Conservation (phyloP, 768 basidiomycete species). For the Fomitopsis pulvina region DNA sequence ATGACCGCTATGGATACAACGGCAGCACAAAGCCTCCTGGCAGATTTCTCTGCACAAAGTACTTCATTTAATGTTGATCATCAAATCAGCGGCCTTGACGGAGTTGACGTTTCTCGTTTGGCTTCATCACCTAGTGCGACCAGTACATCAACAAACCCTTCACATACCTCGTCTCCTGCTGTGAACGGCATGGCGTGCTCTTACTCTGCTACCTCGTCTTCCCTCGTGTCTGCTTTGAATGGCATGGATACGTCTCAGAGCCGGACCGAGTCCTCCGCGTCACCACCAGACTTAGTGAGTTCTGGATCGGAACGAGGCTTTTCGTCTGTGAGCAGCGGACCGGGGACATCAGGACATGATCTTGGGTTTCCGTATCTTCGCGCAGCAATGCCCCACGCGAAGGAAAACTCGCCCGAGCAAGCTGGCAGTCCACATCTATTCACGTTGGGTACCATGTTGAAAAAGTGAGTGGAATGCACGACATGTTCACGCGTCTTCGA, state of each 20-base stretch:
- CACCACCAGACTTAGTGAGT: conserved; percentile 20
- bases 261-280: conserved; percentile 27
- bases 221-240: conserved; percentile 29
- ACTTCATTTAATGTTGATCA: conserved; percentile 31
- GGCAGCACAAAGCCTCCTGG: conserved; percentile 31
- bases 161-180: conserved; percentile 28
- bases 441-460: conserved; percentile 42
- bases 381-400: conserved; percentile 13
- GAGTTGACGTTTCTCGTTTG: conserved; percentile 21
- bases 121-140: conserved; percentile 27
- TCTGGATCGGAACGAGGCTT: conserved; percentile 22
- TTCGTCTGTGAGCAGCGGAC: conserved; percentile 20
- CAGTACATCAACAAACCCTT: conserved; percentile 25
- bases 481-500: conserved; percentile 26
- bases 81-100: conserved; percentile 25
- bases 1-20: conserved; percentile 20
- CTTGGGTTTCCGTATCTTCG: conserved; percentile 22
- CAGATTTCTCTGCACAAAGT: conserved; percentile 34
- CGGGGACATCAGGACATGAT: conserved; percentile 20
- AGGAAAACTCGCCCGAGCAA: conserved; percentile 25
- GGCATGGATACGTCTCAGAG: conserved; percentile 20
- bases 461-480: conserved; percentile 42
- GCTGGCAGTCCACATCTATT: conserved; percentile 41
- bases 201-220: conserved; percentile 25
- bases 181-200: conserved; percentile 23